Conservation (phyloP, 2,329 filamentous ascomycete species). For the Triangularia setosa region DNA sequence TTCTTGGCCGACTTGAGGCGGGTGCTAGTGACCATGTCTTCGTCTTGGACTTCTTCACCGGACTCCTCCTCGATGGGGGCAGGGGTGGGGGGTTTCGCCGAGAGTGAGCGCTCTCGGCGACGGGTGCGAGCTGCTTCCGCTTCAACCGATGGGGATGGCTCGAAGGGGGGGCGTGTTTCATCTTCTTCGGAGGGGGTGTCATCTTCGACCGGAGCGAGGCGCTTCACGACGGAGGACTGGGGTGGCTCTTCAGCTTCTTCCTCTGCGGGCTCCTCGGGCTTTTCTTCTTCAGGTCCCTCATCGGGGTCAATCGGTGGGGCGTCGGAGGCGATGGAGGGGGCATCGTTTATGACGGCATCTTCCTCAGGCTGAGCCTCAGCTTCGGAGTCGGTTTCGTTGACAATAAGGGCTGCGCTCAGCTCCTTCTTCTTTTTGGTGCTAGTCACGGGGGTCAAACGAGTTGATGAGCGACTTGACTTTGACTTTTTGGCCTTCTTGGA, state of each 20-base stretch:
- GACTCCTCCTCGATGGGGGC: not conserved
- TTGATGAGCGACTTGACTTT: not conserved
- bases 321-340: not conserved
- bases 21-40: not conserved
- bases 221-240: not conserved
- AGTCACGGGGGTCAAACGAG: not conserved
- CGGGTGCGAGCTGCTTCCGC: slow-evolving; percentile 7
- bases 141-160: slow-evolving; percentile 5
- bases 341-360: not conserved
- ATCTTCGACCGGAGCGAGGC: not conserved
- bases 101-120: not conserved
- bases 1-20: not conserved
- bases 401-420: not conserved
- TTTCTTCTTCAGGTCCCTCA: not conserved
- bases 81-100: not conserved
- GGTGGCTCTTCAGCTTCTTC: not conserved
- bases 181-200: not conserved
- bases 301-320: not conserved
- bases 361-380: not conserved
- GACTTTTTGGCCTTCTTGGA: not conserved
- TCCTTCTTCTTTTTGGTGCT: not conserved
- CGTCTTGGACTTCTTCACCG: not conserved
- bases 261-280: not conserved
- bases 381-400: not conserved
- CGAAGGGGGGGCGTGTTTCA: not conserved